Percentiles rank a stretch among this genome's conserved stretches.
Evolutionary conservation across 192 early-diverging fungal species (phyloP).

Genomic region (Backusella liffmaniae): DNA sequence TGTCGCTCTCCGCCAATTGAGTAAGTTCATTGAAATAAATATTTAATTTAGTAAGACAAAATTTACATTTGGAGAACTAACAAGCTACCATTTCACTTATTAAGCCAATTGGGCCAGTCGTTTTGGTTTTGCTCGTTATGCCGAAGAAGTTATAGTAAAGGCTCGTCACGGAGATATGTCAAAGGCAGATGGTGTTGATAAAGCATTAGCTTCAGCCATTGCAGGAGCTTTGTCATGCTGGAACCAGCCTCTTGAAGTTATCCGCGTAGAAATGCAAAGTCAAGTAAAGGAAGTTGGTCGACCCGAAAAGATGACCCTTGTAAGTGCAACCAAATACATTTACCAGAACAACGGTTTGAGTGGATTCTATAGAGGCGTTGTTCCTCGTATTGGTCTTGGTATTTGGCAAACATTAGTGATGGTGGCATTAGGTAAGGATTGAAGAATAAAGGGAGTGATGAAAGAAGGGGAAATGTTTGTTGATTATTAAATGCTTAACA

Average conservation of each 20-base stretch:
- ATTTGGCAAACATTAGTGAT: conserved; percentile 89
- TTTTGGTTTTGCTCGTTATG: conserved; percentile 77
- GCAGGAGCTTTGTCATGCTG: conserved; percentile 93
- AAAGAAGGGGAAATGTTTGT: background rate
- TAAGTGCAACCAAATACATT: conserved; percentile 81
- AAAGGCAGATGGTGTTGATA: conserved; percentile 51
- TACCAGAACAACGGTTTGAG: conserved; percentile 85
- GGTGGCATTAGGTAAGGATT: conserved; percentile 67
- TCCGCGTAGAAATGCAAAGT: conserved; percentile 98
- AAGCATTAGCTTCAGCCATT: conserved; percentile 73
- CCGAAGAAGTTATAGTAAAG: conserved; percentile 70
- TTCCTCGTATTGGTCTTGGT: conserved; percentile 74
- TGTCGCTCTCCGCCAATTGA: conserved; percentile 89
- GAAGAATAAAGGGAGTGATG: background rate
- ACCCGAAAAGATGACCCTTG: conserved; percentile 90
- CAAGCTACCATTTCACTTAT: background rate
- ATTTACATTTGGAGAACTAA: background rate
- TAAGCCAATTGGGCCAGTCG: conserved; percentile 97
- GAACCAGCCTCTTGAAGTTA: conserved; percentile 99
- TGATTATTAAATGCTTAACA: background rate
- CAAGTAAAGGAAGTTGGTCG: conserved; percentile 85
- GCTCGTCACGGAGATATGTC: conserved; percentile 37
- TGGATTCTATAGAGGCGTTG: conserved; percentile 92
- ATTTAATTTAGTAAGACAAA: background rate
- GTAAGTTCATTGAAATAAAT: background rate